Base-by-base conservation (phyloP, 129 eudicot species). In the Ambrosia artemisiifolia region DNA sequence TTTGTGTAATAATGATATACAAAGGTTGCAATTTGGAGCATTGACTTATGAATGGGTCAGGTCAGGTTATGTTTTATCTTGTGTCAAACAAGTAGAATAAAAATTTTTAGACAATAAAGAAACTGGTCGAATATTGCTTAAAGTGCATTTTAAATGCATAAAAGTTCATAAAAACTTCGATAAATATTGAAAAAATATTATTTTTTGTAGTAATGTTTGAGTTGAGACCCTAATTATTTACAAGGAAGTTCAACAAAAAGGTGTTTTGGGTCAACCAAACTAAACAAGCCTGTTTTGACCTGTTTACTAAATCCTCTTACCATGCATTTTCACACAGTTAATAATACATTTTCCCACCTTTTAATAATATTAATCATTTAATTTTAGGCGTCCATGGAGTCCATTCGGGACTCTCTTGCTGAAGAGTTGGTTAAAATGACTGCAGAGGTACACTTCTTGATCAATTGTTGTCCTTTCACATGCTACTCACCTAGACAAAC, bases 351-450 rank as follows among this genome's bases (percentile, higher is more conserved):
- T 35, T 34, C 8, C 28, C 48, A 63, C 47, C 47, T 63, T 63
- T 36, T 63, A 28, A 53, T 55, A 33, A 20, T 53, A 63, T 78
- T 74, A n/a, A 11, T 83, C 20, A 20, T 62, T 14, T 13, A 24
- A 59, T 74, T 70, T 36, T 83, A 94, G 99, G 91, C 94, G 11
- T 88, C 99, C 71, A 57, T 94, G 99, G 97, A 90, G 78, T 88
- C 99, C 12, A 94, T 90, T 51, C 89, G 99, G 51, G 97, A 94
- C 71, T 90, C 99, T 60, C 97, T 94, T 77, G 96, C 99, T 33
- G 99, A 94, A 81, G 99, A 94, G 83, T 81, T 94, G 83, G 99
- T 94, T 72, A 94, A 94, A 78, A 80, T 94, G 96, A 94, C 99
- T 38, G 97, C 76, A 46, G 89, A 90, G 89, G 99, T 90, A 71